Percentiles rank a stretch among this genome's conserved stretches.
phyloP scores from a whole-genome alignment of 495 filamentous ascomycete genomes.

The Tuber magnatum region DNA sequence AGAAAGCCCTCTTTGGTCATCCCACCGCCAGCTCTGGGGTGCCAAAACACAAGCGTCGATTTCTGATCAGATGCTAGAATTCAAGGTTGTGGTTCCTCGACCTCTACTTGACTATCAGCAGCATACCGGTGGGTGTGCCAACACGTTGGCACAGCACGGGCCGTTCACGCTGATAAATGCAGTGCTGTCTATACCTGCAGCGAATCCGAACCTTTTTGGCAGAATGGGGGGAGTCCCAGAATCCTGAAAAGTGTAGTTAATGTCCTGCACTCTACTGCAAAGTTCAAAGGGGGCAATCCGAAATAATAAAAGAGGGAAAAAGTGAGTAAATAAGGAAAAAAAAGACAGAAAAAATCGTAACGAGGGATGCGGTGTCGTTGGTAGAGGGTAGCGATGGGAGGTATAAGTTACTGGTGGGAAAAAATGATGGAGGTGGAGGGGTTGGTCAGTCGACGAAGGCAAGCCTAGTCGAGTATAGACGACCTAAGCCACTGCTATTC shows the following conservation, averaged over 20 bases:
- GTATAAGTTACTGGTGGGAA: neutral
- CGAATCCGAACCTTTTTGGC: slow-evolving; percentile 1
- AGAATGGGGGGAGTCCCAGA: slow-evolving; percentile 13
- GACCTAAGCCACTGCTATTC: slow-evolving; percentile 8
- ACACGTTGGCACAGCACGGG: slow-evolving; percentile 19
- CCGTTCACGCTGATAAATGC: slow-evolving; percentile 7
- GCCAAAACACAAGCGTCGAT: slow-evolving; percentile 12
- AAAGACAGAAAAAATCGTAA: slow-evolving; percentile 11
- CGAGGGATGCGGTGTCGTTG: neutral
- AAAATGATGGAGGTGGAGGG: neutral
- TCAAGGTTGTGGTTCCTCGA: neutral
- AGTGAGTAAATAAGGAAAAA: slow-evolving; percentile 3
- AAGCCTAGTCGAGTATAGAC: neutral
- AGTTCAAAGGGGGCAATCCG: slow-evolving; percentile 19
- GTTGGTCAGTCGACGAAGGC: neutral
- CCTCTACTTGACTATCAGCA: slow-evolving; percentile 12
- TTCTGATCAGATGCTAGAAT: slow-evolving; percentile 21
- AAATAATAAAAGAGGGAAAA: slow-evolving; percentile 9
- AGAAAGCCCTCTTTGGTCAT: slow-evolving; percentile 8
- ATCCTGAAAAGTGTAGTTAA: slow-evolving; percentile 3
- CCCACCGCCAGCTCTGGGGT: slow-evolving; percentile 5
- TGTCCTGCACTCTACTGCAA: slow-evolving; percentile 10
- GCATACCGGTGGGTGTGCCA: slow-evolving; percentile 8
- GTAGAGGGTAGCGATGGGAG: neutral
- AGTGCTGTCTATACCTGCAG: slow-evolving; percentile 16